Evolutionary conservation across 176 grass and related monocot genomes (phyloP).

Genomic region (Phoenix roebelenii): DNA sequence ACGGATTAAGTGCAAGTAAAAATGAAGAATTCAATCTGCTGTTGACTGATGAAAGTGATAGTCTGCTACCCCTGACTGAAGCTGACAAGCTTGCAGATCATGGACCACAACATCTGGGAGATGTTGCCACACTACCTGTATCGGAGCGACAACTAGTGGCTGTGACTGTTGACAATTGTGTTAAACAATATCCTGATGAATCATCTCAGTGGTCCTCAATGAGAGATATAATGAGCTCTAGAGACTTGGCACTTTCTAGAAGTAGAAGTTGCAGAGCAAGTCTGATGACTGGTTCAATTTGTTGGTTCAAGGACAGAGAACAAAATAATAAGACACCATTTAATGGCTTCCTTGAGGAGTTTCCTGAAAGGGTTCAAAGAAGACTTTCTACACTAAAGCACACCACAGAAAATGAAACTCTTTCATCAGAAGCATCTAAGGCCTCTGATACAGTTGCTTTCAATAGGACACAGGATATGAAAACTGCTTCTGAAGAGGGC

Average conservation of each 20-base stretch:
- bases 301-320: constrained; percentile 39
- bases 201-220: constrained; percentile 22
- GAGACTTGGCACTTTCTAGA: constrained; percentile 33
- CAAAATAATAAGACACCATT: constrained; percentile 31
- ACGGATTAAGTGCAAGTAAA: constrained; percentile 24
- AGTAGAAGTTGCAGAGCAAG: constrained; percentile 78
- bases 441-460: constrained; percentile 20
- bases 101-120: constrained; percentile 5
- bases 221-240: constrained; percentile 37
- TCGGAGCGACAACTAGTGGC: constrained; percentile 1
- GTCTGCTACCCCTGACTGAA: constrained; percentile 36
- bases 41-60: constrained; percentile 23
- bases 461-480: constrained; percentile 4
- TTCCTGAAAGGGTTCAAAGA: constrained; percentile 29
- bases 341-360: constrained; percentile 27
- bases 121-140: background rate
- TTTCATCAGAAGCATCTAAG: constrained; percentile 11
- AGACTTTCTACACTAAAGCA: constrained; percentile 28
- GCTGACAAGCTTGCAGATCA: constrained; percentile 21
- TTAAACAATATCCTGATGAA: constrained; percentile 33
- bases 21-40: constrained; percentile 33
- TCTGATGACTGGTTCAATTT: constrained; percentile 57
- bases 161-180: constrained; percentile 18
- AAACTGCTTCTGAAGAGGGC: constrained; percentile 22
- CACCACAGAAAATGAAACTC: constrained; percentile 21